Percentiles rank a stretch among this genome's conserved stretches.
Evolutionary conservation across 2,329 filamentous ascomycete species (phyloP).

Genomic region (Exophiala sp.): DNA sequence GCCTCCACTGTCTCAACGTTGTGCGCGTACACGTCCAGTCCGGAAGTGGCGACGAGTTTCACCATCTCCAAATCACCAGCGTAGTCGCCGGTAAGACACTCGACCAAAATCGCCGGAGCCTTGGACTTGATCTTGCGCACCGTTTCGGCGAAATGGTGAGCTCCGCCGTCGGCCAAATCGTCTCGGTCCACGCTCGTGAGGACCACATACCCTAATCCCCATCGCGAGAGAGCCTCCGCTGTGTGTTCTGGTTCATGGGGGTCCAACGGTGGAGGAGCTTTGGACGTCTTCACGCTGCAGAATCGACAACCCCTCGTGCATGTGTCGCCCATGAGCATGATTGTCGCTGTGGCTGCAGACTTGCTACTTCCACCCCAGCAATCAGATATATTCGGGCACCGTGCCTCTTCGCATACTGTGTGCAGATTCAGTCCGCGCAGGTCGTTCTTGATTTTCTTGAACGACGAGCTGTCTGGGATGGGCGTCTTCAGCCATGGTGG

Average conservation of each 20-base stretch:
- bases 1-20: constrained; percentile 94
- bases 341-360: constrained; percentile 87
- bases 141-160: constrained; percentile 85
- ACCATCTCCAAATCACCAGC: constrained; percentile 82
- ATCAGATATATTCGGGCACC: constrained; percentile 94
- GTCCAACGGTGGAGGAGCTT: constrained; percentile 71
- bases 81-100: constrained; percentile 68
- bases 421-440: constrained; percentile 82
- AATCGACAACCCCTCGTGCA: constrained; percentile 95
- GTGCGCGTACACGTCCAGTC: constrained; percentile 92
- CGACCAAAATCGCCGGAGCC: constrained; percentile 42
- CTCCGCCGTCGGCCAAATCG: constrained; percentile 82
- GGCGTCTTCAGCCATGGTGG: constrained; percentile 95
- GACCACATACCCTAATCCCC: constrained; percentile 94
- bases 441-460: constrained; percentile 91
- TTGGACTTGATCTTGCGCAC: constrained; percentile 89
- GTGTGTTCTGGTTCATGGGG: constrained; percentile 96
- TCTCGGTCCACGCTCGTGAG: constrained; percentile 91
- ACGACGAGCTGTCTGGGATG: constrained; percentile 79
- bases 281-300: constrained; percentile 89
- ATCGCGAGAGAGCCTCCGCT: constrained; percentile 82
- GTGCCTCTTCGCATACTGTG: constrained; percentile 95
- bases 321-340: constrained; percentile 99
- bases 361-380: constrained; percentile 94
- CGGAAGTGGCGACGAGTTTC: constrained; percentile 72